Percentiles rank a stretch among this genome's conserved stretches.
Evolutionary conservation across 2,329 filamentous ascomycete genomes (phyloP).

Genomic region (Arthroderma sp.): DNA sequence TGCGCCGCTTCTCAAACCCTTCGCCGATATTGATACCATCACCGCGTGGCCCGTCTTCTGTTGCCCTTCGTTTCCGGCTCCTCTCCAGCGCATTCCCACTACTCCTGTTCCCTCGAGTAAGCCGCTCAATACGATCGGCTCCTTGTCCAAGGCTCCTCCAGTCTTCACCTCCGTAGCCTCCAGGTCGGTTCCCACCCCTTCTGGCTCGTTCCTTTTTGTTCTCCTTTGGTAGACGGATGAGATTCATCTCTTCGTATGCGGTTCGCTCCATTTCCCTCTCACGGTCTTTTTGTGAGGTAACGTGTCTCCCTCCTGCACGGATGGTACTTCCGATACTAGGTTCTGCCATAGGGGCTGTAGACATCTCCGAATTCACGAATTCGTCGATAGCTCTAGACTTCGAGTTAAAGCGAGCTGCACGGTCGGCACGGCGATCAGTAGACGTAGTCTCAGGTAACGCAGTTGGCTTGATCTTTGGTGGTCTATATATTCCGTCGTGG

Average conservation of each 20-base stretch:
- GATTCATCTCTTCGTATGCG: constrained; percentile 86
- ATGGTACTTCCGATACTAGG: constrained; percentile 91
- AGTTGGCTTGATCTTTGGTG: constrained; percentile 76
- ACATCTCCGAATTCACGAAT: constrained; percentile 76
- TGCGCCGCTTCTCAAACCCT: constrained; percentile 31
- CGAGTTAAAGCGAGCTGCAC: constrained; percentile 46
- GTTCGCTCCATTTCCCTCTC: constrained; percentile 64
- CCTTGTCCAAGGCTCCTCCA: constrained; percentile 78
- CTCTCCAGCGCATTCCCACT: constrained; percentile 54
- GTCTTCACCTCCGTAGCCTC: constrained; percentile 79
- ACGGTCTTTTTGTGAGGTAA: constrained; percentile 64
- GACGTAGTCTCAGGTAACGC: constrained; percentile 54
- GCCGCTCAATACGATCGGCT: constrained; percentile 68
- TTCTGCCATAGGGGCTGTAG: constrained; percentile 64
- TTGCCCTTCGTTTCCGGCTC: constrained; percentile 65
- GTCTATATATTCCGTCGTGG: constrained; percentile 64
- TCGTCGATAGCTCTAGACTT: constrained; percentile 84
- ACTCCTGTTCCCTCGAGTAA: constrained; percentile 58
- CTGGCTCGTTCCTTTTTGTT: constrained; percentile 75
- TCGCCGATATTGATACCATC: constrained; percentile 57
- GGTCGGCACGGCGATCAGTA: constrained; percentile 46
- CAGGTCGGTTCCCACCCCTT: constrained; percentile 36
- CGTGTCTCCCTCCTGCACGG: constrained; percentile 59
- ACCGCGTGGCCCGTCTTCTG: constrained; percentile 58
- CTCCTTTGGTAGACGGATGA: constrained; percentile 70